phyloP scores from a whole-genome alignment of 73 alveolate genomes.

The Paramecium sexaurelia region DNA sequence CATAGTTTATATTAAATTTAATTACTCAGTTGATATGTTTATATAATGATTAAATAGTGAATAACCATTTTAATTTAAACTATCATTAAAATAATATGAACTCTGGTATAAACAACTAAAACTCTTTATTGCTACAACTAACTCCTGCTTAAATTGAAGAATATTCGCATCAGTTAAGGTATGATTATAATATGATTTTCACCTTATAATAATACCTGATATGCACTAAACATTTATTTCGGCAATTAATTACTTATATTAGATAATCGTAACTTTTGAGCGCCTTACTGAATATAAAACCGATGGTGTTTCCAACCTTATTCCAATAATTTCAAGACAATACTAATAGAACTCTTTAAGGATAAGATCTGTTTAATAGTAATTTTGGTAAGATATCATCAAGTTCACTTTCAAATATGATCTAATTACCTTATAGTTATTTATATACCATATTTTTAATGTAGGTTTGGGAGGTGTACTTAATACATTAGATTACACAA shows the following conservation, averaged over 20 bases:
- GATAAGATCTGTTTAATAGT: background rate
- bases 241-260: constrained; percentile 18
- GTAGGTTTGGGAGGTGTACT: background rate
- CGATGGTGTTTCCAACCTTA: background rate
- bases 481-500: background rate
- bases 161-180: background rate
- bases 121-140: background rate
- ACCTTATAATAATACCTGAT: background rate
- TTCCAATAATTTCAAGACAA: background rate
- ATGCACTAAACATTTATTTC: background rate
- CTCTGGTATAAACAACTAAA: constrained; percentile 15
- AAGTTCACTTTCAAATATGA: background rate
- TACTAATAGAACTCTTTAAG: background rate
- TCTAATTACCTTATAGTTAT: background rate
- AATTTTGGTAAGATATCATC: constrained; percentile 33
- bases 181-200: background rate
- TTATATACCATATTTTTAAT: background rate
- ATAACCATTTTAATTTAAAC: constrained; percentile 14
- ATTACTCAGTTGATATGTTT: background rate
- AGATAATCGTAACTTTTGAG: background rate
- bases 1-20: background rate
- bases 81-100: constrained; percentile 45
- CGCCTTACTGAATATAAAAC: background rate
- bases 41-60: background rate
- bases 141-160: background rate